Percentiles rank a stretch among this genome's conserved stretches.
These are phyloP conservation scores for Favolaschia claudopus DNA, from an alignment of 768 basidiomycete genomes.

Conservation along the genomic window DNA sequence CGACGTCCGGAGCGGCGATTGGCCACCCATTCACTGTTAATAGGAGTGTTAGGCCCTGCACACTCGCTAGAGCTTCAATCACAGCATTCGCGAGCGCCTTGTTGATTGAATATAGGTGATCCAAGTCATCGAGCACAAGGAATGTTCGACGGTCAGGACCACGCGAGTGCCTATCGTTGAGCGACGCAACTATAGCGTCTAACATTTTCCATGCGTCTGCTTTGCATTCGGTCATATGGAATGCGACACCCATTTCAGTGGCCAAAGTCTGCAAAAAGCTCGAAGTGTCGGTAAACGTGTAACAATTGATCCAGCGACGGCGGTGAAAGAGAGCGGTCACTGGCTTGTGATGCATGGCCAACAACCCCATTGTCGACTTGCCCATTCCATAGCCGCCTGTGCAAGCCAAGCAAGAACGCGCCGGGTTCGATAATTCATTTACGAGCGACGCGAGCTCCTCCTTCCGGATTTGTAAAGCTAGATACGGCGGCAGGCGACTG, in stretches of 20 bases:
- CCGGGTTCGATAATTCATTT: not conserved
- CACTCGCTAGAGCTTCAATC: not conserved
- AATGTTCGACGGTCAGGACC: constrained; percentile 2
- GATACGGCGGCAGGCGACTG: not conserved
- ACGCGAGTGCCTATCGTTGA: not conserved
- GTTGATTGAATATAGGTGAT: constrained; percentile 6
- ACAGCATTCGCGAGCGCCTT: not conserved
- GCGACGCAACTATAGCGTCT: not conserved
- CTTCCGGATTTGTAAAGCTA: constrained; percentile 2
- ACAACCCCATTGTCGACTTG: constrained; percentile 1
- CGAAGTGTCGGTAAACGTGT: not conserved
- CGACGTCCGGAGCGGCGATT: not conserved
- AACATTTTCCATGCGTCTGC: not conserved
- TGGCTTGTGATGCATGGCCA: not conserved
- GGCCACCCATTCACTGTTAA: constrained; percentile 4
- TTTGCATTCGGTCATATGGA: not conserved
- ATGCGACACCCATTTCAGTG: constrained; percentile 1
- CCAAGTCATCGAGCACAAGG: constrained; percentile 5
- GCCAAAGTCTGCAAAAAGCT: not conserved
- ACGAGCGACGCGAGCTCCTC: not conserved
- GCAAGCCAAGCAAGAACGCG: constrained; percentile 6
- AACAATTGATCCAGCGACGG: constrained; percentile 8
- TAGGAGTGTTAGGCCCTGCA: not conserved
- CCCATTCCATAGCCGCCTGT: constrained; percentile 14
- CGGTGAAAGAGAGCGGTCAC: not conserved